These are phyloP conservation scores for Zymoseptoria pseudotritici DNA, from an alignment of 2,329 filamentous ascomycete species.

Conservation along the genomic window DNA sequence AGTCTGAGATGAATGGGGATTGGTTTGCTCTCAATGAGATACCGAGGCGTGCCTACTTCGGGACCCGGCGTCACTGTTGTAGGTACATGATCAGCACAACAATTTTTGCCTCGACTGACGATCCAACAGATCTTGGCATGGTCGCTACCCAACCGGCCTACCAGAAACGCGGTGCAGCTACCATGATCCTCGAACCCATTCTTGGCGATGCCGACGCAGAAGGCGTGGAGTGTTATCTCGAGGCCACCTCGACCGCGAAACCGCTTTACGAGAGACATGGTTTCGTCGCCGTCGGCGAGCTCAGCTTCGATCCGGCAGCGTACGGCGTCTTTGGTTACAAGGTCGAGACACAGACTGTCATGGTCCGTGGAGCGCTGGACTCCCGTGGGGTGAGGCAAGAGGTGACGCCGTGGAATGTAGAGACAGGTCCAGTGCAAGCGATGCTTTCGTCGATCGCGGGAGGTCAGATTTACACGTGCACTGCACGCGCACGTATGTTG, in stretches of 20 bases:
- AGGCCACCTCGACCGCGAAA: slow-evolving; percentile 31
- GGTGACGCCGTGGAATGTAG: slow-evolving; percentile 14
- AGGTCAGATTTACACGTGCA: not conserved
- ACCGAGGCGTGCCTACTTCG: slow-evolving; percentile 23
- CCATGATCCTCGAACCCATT: slow-evolving; percentile 34
- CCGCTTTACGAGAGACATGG: slow-evolving; percentile 29
- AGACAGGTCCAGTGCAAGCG: slow-evolving; percentile 3
- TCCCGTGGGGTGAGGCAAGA: slow-evolving; percentile 10
- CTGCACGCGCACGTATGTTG: not conserved
- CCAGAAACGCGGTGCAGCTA: slow-evolving; percentile 37
- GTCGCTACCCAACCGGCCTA: slow-evolving; percentile 36
- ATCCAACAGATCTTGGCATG: slow-evolving; percentile 26
- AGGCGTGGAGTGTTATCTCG: slow-evolving; percentile 35
- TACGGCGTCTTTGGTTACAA: slow-evolving; percentile 22
- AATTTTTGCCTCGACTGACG: not conserved
- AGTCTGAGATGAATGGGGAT: slow-evolving; percentile 27
- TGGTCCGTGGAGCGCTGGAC: slow-evolving; percentile 24
- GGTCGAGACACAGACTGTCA: slow-evolving; percentile 27
- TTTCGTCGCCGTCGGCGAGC: slow-evolving; percentile 24
- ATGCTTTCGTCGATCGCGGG: not conserved
- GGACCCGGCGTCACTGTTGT: slow-evolving; percentile 25
- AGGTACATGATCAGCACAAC: slow-evolving; percentile 9
- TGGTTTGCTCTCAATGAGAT: slow-evolving; percentile 30
- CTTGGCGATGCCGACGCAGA: slow-evolving; percentile 36
- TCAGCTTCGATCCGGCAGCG: slow-evolving; percentile 26